phyloP scores from a whole-genome alignment of 345 rosid genomes.

The Sisymbrium irio region DNA sequence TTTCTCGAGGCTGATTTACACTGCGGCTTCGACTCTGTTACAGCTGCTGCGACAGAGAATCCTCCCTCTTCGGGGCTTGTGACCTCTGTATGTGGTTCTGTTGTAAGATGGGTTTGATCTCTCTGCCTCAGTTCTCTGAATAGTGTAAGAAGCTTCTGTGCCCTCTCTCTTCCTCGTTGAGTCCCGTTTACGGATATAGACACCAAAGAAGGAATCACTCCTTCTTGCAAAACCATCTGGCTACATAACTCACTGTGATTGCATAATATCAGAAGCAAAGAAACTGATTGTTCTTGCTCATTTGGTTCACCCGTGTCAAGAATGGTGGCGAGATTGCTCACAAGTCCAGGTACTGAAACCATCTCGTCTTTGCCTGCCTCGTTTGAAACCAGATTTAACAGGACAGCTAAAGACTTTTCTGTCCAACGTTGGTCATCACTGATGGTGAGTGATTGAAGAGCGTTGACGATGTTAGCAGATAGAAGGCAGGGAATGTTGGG shows the following conservation, averaged over 20 bases:
- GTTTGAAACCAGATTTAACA: conserved; percentile 59
- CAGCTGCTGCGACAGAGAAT: conserved; percentile 30
- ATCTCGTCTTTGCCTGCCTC: conserved; percentile 73
- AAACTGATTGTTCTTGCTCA: conserved; percentile 84
- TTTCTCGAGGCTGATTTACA: conserved; percentile 71
- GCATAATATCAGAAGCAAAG: conserved; percentile 71
- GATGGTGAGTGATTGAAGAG: conserved; percentile 61
- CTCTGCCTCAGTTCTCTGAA: conserved; percentile 89
- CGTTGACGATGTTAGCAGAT: conserved; percentile 58
- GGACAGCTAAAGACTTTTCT: conserved; percentile 74
- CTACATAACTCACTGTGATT: conserved; percentile 68
- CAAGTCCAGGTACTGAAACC: conserved; percentile 56
- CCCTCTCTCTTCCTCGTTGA: conserved; percentile 69
- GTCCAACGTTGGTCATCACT: conserved; percentile 66
- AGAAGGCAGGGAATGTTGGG: conserved; percentile 65
- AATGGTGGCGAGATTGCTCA: conserved; percentile 54
- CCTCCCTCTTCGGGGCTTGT: conserved; percentile 34
- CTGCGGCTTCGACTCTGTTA: conserved; percentile 54
- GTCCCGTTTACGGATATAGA: conserved; percentile 89
- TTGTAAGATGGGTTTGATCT: conserved; percentile 45
- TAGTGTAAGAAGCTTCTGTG: conserved; percentile 78
- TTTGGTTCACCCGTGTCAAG: conserved; percentile 65
- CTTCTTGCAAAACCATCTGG: conserved; percentile 89
- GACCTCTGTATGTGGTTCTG: conserved; percentile 28
- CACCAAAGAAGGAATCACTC: conserved; percentile 93